Evolutionary conservation across 306 rosid species (phyloP).

Genomic region (Argentina anserina): DNA sequence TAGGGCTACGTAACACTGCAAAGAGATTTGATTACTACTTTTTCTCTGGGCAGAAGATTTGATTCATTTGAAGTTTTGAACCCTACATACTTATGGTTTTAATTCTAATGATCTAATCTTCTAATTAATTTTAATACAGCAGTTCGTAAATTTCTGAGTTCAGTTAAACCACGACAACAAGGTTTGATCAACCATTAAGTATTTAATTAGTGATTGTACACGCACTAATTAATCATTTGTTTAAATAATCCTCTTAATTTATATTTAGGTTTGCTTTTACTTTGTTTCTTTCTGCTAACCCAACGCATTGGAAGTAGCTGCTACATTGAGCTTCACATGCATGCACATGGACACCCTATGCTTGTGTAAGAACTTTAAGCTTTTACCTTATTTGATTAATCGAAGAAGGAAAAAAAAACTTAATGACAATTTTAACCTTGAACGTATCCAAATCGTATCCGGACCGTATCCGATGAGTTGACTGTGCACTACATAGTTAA

Average conservation of each 20-base stretch:
- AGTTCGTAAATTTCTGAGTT: neutral
- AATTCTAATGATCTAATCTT: neutral
- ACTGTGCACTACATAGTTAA: no score
- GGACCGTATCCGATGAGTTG: no score
- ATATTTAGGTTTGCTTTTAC: neutral
- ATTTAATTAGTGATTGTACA: neutral
- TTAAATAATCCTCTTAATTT: neutral
- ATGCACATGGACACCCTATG: conserved; percentile 23
- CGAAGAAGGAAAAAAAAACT: no score
- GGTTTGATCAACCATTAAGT: neutral
- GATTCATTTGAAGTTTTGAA: neutral
- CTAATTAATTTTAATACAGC: neutral
- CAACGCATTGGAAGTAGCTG: conserved; percentile 7
- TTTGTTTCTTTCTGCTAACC: conserved; percentile 6
- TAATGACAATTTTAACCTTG: no score
- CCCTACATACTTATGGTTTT: no score
- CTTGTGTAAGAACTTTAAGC: conserved; percentile 7
- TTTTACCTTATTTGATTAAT: neutral
- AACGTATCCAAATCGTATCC: no score
- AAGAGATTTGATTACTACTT: neutral
- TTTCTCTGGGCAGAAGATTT: neutral
- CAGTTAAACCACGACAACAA: neutral
- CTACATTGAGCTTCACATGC: conserved; percentile 16
- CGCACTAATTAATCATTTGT: neutral
- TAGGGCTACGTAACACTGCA: neutral